phyloP scores from a whole-genome alignment of 2,329 filamentous ascomycete genomes.

The Intubia oerlemansii region DNA sequence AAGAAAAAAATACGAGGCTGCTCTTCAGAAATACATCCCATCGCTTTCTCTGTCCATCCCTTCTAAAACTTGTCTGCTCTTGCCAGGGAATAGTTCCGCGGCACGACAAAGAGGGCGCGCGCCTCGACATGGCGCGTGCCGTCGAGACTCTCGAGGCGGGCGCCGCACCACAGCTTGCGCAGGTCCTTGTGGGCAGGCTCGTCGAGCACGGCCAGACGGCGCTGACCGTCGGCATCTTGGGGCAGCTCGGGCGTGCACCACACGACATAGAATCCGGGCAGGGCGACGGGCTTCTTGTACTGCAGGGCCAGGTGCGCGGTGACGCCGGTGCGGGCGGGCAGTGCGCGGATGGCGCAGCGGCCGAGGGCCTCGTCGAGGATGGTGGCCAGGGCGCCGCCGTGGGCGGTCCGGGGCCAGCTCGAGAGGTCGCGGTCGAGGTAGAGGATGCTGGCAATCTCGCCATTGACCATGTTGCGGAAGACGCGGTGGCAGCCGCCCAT shows the following conservation, averaged over 20 bases:
- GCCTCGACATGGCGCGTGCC: constrained; percentile 37
- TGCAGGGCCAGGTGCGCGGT: constrained; percentile 35
- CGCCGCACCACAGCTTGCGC: constrained; percentile 32
- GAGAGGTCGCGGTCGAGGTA: constrained; percentile 42
- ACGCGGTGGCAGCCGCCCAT: constrained; percentile 32
- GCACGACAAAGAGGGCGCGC: constrained; percentile 35
- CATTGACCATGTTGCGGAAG: constrained; percentile 38
- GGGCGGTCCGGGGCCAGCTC: constrained; percentile 51
- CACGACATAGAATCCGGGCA: constrained; percentile 42
- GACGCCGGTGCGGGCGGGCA: constrained; percentile 27
- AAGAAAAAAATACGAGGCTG: too few relatives aligned
- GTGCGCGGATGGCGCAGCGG: constrained; percentile 30
- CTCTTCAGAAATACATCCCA: too few relatives aligned
- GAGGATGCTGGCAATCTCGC: constrained; percentile 39
- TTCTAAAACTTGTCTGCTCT: constrained; percentile 6
- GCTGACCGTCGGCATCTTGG: constrained; percentile 8
- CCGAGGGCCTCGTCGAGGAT: constrained; percentile 48
- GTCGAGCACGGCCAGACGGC: too few relatives aligned
- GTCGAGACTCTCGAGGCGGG: constrained; percentile 29
- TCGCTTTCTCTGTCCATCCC: too few relatives aligned
- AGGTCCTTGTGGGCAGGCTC: too few relatives aligned
- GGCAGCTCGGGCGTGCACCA: constrained; percentile 21
- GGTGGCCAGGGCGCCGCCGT: constrained; percentile 50
- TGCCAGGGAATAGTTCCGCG: constrained; percentile 20
- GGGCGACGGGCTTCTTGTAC: constrained; percentile 38